These are phyloP conservation scores for Cyberlindnera mrakii DNA, from an alignment of 805 yeast species.

Conservation along the genomic window DNA sequence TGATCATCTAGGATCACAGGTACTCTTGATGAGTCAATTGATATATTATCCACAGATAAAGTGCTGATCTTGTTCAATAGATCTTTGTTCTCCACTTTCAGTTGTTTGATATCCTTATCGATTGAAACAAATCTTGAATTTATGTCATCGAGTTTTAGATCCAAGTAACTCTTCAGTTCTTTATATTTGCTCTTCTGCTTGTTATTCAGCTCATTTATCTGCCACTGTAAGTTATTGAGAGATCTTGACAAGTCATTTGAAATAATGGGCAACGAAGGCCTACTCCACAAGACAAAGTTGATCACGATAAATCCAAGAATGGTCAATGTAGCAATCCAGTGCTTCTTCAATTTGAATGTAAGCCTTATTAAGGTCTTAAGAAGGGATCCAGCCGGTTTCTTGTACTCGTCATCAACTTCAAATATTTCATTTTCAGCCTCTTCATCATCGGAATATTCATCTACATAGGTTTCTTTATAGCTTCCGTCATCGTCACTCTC, in stretches of 20 bases:
- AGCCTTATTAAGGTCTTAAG: conserved; percentile 1
- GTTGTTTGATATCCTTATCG: conserved; percentile 5
- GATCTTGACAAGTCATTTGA: conserved; percentile 19
- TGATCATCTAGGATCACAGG: conserved; percentile 16
- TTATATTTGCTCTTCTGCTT: conserved; percentile 15
- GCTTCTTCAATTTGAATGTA: not conserved
- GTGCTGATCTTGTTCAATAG: conserved; percentile 8
- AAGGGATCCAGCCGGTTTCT: not conserved
- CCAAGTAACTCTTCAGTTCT: conserved; percentile 17
- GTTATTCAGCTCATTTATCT: conserved; percentile 18
- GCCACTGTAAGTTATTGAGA: conserved; percentile 18
- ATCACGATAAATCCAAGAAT: not conserved
- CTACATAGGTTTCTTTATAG: conserved; percentile 6
- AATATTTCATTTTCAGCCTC: conserved; percentile 1
- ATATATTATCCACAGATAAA: conserved; percentile 7
- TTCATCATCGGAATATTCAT: not conserved
- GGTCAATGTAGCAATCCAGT: not conserved
- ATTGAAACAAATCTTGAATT: conserved; percentile 5
- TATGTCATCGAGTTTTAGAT: conserved; percentile 14
- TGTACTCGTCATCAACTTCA: not conserved
- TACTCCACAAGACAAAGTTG: not conserved
- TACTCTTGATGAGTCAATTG: conserved; percentile 3
- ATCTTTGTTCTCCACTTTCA: conserved; percentile 6
- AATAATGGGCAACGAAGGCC: conserved; percentile 5
- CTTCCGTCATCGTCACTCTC: conserved; percentile 1